A percentile compares a stretch with the other conserved stretches of the same genome.
Conservation (phyloP, 2,329 filamentous ascomycete genomes). For the Aspergillus tanneri region DNA sequence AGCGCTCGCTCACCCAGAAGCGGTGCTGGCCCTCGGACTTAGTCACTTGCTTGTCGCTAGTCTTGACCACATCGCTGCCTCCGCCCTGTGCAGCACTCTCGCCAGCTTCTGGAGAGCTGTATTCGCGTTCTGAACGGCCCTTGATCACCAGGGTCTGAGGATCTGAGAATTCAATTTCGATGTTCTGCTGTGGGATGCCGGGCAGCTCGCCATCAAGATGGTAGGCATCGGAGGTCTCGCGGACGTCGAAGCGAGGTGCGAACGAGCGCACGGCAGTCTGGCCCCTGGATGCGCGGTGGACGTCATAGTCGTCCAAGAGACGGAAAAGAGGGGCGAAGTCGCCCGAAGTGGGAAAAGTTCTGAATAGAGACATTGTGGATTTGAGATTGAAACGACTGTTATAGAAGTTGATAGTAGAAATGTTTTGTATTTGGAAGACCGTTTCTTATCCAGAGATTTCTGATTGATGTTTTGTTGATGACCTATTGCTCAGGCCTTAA, state of each 20-base stretch:
- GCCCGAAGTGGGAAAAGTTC: slow-evolving; percentile 26
- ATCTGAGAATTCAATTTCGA: slow-evolving; percentile 50
- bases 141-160: slow-evolving; percentile 48
- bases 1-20: slow-evolving; percentile 62
- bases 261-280: slow-evolving; percentile 32
- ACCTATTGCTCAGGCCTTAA: slow-evolving; percentile 7
- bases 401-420: slow-evolving; percentile 1
- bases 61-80: slow-evolving; percentile 26
- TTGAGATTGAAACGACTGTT: not conserved
- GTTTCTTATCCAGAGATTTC: not conserved
- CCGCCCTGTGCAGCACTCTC: slow-evolving; percentile 41
- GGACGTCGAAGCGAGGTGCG: slow-evolving; percentile 49
- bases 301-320: slow-evolving; percentile 47
- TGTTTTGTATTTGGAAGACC: slow-evolving; percentile 1
- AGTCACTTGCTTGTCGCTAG: slow-evolving; percentile 25
- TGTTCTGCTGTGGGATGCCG: slow-evolving; percentile 47
- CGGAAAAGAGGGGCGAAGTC: slow-evolving; percentile 48
- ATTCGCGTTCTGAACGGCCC: slow-evolving; percentile 42
- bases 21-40: slow-evolving; percentile 34
- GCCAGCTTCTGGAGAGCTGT: slow-evolving; percentile 38
- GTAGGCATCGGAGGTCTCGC: slow-evolving; percentile 46
- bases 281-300: slow-evolving; percentile 32
- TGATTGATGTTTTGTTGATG: slow-evolving; percentile 8
- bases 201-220: slow-evolving; percentile 51
- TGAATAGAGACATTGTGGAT: slow-evolving; percentile 38